A percentile compares a stretch with the other conserved stretches of the same genome.
These are phyloP conservation scores for Colletotrichum viniferum DNA, from an alignment of 2,329 filamentous ascomycete genomes.

Conservation along the genomic window DNA sequence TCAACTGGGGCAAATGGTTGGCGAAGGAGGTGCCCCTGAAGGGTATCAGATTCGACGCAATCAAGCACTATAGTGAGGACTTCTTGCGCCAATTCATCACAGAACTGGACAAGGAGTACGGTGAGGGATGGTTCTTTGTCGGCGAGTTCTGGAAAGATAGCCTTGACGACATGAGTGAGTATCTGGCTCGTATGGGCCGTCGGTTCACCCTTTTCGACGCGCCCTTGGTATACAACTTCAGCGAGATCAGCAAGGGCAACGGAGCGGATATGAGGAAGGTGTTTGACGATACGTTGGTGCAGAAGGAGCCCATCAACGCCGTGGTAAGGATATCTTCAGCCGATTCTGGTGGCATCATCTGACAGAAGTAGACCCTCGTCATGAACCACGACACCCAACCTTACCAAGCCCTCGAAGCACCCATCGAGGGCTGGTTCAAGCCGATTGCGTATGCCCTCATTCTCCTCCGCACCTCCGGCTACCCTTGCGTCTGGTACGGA, in stretches of 20 bases:
- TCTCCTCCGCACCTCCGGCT: conserved; percentile 65
- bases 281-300: conserved; percentile 65
- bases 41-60: conserved; percentile 74
- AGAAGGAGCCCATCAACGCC: conserved; percentile 36
- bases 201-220: conserved; percentile 70
- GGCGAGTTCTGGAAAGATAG: conserved; percentile 45
- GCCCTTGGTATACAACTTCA: conserved; percentile 72
- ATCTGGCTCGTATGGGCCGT: conserved; percentile 51
- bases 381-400: conserved; percentile 72
- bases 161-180: conserved; percentile 34
- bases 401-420: conserved; percentile 49
- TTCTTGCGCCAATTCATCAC: conserved; percentile 70
- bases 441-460: conserved; percentile 75
- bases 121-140: conserved; percentile 40
- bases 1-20: conserved; percentile 73
- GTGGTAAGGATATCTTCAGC: conserved; percentile 27
- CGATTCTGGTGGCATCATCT: background rate
- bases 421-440: conserved; percentile 71
- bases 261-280: conserved; percentile 66
- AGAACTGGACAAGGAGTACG: conserved; percentile 53
- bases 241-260: conserved; percentile 58
- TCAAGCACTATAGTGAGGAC: conserved; percentile 72
- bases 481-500: conserved; percentile 74
- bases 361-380: conserved; percentile 60
- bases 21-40: conserved; percentile 62